Conservation (phyloP, 495 filamentous ascomycete species). For the Neurospora sp. region DNA sequence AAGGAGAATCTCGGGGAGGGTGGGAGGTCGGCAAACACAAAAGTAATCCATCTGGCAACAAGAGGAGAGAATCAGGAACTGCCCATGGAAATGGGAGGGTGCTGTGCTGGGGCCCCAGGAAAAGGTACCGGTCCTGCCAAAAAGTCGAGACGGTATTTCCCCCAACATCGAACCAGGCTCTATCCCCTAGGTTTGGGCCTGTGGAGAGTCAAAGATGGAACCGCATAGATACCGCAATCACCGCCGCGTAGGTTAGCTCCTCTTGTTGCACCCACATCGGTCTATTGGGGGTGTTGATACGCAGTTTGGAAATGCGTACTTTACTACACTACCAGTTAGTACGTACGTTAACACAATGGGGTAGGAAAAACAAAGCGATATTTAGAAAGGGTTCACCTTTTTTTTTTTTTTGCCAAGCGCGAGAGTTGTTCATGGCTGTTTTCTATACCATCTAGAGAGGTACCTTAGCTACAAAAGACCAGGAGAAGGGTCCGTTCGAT, state of each 20-base stretch:
- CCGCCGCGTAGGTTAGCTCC: neutral
- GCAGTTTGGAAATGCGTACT: neutral
- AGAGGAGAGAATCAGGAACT: neutral
- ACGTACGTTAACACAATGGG: neutral
- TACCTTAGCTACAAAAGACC: neutral
- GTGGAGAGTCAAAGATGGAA: neutral
- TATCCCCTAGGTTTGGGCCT: neutral
- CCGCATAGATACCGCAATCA: neutral
- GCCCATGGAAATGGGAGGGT: neutral
- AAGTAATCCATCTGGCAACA: constrained; percentile 1
- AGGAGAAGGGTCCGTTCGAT: neutral
- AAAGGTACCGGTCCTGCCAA: neutral
- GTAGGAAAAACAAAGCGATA: neutral
- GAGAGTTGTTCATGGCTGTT: neutral
- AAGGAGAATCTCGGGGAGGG: neutral
- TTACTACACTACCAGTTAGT: neutral
- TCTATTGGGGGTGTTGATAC: neutral
- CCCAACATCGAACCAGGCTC: neutral
- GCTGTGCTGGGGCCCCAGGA: neutral
- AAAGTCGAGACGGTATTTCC: neutral
- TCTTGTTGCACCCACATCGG: neutral
- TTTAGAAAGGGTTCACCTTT: neutral
- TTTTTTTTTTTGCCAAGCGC: neutral
- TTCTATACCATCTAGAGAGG: neutral
- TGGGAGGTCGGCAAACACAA: constrained; percentile 3